Base-by-base conservation (phyloP, 176 grass and related monocot genomes). In the Lolium rigidum region DNA sequence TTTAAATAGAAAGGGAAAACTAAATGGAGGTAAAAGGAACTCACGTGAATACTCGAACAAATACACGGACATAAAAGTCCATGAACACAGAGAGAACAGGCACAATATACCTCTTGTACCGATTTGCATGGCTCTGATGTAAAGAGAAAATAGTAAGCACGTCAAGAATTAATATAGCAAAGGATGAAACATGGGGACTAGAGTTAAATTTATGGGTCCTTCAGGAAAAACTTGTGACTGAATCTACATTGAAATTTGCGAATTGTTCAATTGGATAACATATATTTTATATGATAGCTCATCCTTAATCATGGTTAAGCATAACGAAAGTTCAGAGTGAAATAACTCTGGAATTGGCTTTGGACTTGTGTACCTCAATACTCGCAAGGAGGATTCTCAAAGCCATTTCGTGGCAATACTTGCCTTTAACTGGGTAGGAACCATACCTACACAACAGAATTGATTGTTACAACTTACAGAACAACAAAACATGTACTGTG, bases 41-140 rank as follows among this genome's bases (percentile, higher is more conserved):
- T 94, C 72, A 99, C 97, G 97, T 99, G 87, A 86, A 99, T 70
- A 99, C 87, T 82, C 90, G 90, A 82, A 99, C 97, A 93, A 99
- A 99, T 88, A 99, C 92, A 90, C 97, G 92, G 66, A 99, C 78
- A 81, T 96, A 99, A 82, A 99, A 99, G 84, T 99, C 97, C 94
- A 99, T 99, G 63, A 85, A 91, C 28, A 94, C 94, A 76, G 94
- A 99, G 47, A 99, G 88, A 85, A 99, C 74, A 82, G 94, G 97
- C 51, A 99, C 94, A 54, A 96, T 99, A 86, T 99, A 93, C 76
- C 97, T 74, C 90, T 99, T 99, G 84, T 96, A 93, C 44, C 94
- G 88, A 80, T 99, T 99, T 84, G 97, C 97, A 90, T 96, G 97
- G 74, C 90, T 96, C 97, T 99, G 90, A 11, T 84, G 43, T 20